A percentile compares a stretch with the other conserved stretches of the same genome.
Conservation (phyloP, 2,329 filamentous ascomycete genomes). For the Trichothecium sympodiale region DNA sequence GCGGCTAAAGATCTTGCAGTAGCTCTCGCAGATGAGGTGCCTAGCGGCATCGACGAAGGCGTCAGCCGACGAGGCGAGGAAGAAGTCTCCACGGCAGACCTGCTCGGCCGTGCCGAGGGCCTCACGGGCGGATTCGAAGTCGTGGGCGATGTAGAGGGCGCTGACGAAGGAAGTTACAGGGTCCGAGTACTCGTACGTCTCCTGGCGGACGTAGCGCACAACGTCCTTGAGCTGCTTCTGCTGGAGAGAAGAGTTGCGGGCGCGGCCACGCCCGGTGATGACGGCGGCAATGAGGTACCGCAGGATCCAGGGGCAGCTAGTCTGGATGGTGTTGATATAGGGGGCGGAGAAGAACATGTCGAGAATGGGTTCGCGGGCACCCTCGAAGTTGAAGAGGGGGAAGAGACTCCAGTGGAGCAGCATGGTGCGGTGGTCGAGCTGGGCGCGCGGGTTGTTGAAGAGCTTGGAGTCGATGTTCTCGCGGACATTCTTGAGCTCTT, state of each 20-base stretch:
- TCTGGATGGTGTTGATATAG: slow-evolving; percentile 99
- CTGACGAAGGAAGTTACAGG: slow-evolving; percentile 94
- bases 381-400: slow-evolving; percentile 96
- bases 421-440: slow-evolving; percentile 94
- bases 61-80: slow-evolving; percentile 76
- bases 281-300: slow-evolving; percentile 90
- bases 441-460: slow-evolving; percentile 90
- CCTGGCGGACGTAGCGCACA: slow-evolving; percentile 88
- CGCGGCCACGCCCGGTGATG: slow-evolving; percentile 78
- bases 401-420: slow-evolving; percentile 97
- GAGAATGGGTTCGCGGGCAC: slow-evolving; percentile 78
- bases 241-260: slow-evolving; percentile 74
- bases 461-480: slow-evolving; percentile 89
- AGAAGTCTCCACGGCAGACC: slow-evolving; percentile 89
- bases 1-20: slow-evolving; percentile 99
- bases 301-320: slow-evolving; percentile 90
- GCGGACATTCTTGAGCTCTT: slow-evolving; percentile 82
- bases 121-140: slow-evolving; percentile 88
- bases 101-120: slow-evolving; percentile 81
- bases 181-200: slow-evolving; percentile 94
- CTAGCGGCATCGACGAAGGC: slow-evolving; percentile 87
- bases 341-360: slow-evolving; percentile 95
- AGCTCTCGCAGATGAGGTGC: slow-evolving; percentile 95
- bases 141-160: slow-evolving; percentile 77
- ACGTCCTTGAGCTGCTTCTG: slow-evolving; percentile 99